A percentile compares a stretch with the other conserved stretches of the same genome.
These are phyloP conservation scores for Scheffersomyces titani DNA, from an alignment of 1,139 yeast genomes.

Conservation along the genomic window DNA sequence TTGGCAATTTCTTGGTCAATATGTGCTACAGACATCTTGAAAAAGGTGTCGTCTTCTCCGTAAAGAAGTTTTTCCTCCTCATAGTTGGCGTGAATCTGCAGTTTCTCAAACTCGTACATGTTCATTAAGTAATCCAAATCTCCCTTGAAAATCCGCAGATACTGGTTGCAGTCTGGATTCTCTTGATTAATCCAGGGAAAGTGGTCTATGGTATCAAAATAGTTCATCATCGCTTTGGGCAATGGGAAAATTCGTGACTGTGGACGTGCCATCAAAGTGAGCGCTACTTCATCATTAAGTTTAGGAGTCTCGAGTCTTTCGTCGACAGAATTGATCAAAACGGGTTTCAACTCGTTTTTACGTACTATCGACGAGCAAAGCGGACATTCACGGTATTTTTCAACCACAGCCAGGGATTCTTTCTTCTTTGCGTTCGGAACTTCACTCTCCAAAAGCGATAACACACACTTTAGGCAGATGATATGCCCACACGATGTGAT, in stretches of 20 bases:
- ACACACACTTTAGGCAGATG: conserved; percentile 78
- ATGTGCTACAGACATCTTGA: conserved; percentile 54
- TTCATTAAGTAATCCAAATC: conserved; percentile 52
- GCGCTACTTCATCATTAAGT: conserved; percentile 56
- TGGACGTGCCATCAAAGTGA: conserved; percentile 75
- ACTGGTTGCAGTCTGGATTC: conserved; percentile 29
- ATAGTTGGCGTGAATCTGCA: conserved; percentile 44
- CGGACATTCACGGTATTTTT: conserved; percentile 77
- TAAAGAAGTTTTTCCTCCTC: conserved; percentile 60
- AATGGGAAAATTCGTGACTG: conserved; percentile 60
- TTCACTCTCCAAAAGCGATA: conserved; percentile 68
- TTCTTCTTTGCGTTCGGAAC: conserved; percentile 40
- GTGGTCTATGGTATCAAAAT: conserved; percentile 25
- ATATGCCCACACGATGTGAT: conserved; percentile 87
- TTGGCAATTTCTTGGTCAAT: conserved; percentile 48
- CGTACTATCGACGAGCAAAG: conserved; percentile 72
- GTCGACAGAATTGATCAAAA: conserved; percentile 56
- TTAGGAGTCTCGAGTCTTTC: conserved; percentile 63
- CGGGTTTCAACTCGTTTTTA: conserved; percentile 66
- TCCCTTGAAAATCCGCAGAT: conserved; percentile 65
- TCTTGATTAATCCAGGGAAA: conserved; percentile 31
- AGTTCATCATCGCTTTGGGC: conserved; percentile 48
- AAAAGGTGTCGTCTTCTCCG: conserved; percentile 61
- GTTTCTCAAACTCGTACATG: conserved; percentile 60
- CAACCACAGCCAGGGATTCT: conserved; percentile 41